Evolutionary conservation across 1,284 basidiomycete genomes (phyloP), one percentile per base, ranked within the genome.

Genomic region (Pascua sp.): DNA sequence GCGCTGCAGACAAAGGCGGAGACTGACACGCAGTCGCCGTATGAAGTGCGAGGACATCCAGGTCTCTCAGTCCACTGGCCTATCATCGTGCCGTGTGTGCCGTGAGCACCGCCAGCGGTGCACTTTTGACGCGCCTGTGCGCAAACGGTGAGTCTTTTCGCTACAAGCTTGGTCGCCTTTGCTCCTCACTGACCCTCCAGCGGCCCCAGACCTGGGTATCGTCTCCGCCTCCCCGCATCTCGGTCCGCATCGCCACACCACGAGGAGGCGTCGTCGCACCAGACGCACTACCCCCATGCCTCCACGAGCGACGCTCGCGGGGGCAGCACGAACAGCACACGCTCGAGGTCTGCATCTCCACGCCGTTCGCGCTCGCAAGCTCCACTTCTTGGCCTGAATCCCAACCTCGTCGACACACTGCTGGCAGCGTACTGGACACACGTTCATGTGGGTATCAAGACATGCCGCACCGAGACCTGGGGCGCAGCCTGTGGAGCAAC

Each of bases 381-480:
- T 42, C 43, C 60, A n/a, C 56, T 68, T 5, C 55, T 64, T 24
- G 67, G 63, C 12, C 57, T 70, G 12, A 63, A 63, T 0, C 57
- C 59, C 5, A 45, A 42, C 1, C 51, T 67, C 12, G 62, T 69
- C 15, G 71, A 73, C 53, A 60, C 67, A 53, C 58, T 74, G 11
- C 60, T 74, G 13, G 65, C 67, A 4, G 60, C 70, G 4, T 74
- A 72, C 58, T 71, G 71, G 52, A 71, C 71, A 2, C 71, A 73
- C 55, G 67, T 72, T 13, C 71, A 75, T 40, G 70, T 70, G 44
- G 54, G 70, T 50, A 16, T n/a, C 15, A n/a, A 3, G 2, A 8
- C 13, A n/a, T 16, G 5, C 8, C 50, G 44, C 16, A 39, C n/a
- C 13, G 7, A 32, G 24, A 7, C 7, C 4, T 32, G 7, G 24